A percentile compares a stretch with the other conserved stretches of the same genome.
Conservation (phyloP, 2,329 filamentous ascomycete species). For the Pseudocercospora eumusae region DNA sequence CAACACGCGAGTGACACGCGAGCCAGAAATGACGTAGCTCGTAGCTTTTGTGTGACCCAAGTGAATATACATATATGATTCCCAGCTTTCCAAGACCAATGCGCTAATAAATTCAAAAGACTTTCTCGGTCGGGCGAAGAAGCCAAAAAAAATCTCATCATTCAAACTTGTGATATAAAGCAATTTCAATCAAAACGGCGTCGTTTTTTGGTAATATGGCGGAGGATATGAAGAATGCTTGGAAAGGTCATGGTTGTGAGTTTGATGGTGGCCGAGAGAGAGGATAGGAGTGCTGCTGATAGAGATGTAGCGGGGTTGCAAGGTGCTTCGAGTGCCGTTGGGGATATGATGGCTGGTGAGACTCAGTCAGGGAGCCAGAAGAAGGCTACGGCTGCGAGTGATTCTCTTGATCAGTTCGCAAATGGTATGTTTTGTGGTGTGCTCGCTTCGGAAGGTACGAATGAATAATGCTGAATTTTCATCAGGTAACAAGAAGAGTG, state of each 20-base stretch:
- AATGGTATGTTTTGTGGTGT: constrained; percentile 19
- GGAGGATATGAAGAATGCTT: constrained; percentile 36
- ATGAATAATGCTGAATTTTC: too few relatives aligned
- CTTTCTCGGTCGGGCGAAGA: background rate
- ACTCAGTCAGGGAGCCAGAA: constrained; percentile 33
- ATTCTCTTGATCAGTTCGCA: constrained; percentile 31
- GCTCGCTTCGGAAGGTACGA: background rate
- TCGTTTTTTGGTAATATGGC: constrained; percentile 28
- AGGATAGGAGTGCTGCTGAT: background rate
- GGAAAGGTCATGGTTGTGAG: constrained; percentile 35
- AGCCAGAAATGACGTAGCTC: background rate
- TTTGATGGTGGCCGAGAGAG: background rate
- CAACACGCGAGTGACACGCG: background rate
- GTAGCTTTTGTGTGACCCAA: background rate
- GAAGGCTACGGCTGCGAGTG: constrained; percentile 34
- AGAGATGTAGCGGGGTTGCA: constrained; percentile 34
- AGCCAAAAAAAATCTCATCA: background rate
- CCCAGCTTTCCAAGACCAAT: background rate
- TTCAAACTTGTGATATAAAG: background rate
- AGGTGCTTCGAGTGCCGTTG: constrained; percentile 29
- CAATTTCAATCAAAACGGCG: constrained; percentile 14
- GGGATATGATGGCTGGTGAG: constrained; percentile 33
- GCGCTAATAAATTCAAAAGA: background rate
- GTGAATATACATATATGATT: background rate
- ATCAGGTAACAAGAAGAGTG: constrained; percentile 28